Conservation (phyloP, 176 grass and related monocot species). For the Guadua angustifolia region DNA sequence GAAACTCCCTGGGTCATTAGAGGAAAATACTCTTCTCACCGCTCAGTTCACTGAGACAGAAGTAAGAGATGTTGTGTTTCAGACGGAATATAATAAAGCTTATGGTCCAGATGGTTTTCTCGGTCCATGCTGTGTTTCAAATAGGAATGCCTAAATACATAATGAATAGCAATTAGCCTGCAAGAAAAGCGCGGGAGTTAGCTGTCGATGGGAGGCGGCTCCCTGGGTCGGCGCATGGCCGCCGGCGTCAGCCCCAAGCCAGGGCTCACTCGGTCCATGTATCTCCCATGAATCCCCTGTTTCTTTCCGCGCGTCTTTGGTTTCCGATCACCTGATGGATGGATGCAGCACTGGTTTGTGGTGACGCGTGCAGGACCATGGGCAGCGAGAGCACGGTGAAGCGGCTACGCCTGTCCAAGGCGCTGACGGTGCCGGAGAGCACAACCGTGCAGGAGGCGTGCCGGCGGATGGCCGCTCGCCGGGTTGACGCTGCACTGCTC, state of each 20-base stretch:
- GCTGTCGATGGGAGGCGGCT: constrained; percentile 36
- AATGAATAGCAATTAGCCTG: background rate
- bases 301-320: background rate
- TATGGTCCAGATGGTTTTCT: too few species aligned
- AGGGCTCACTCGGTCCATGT: constrained; percentile 47
- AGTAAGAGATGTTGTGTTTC: too few species aligned
- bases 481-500: constrained; percentile 71
- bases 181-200: background rate
- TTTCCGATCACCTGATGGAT: background rate
- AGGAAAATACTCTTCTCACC: too few species aligned
- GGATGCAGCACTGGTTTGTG: background rate
- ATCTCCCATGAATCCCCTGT: background rate
- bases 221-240: background rate
- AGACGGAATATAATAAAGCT: too few species aligned
- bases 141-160: too few species aligned
- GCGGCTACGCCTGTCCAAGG: constrained; percentile 69
- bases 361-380: constrained; percentile 47
- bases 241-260: constrained; percentile 34
- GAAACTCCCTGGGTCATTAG: too few species aligned
- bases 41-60: too few species aligned
- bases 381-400: constrained; percentile 72
- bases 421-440: constrained; percentile 80
- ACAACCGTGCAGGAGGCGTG: constrained; percentile 73
- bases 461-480: constrained; percentile 63
- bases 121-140: too few species aligned